Evolutionary conservation across 2,329 filamentous ascomycete genomes (phyloP), one percentile per base, ranked within the genome.

Genomic region (Fonsecaea monophora): DNA sequence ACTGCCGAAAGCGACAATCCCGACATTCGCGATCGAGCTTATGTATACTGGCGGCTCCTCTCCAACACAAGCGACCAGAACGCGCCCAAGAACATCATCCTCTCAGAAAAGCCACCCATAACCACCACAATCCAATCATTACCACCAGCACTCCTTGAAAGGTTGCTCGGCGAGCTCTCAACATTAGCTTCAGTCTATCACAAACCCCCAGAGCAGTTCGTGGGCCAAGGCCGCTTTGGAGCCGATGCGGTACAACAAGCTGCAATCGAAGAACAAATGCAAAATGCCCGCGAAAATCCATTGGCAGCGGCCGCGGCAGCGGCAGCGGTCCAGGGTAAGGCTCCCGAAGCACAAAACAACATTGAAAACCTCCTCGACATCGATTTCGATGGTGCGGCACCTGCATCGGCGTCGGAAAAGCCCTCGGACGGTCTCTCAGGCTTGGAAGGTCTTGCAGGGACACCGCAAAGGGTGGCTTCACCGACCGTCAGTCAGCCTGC

Each of bases 171-270:
- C 9, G 94, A 99, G 78, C 87, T 99, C 37, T 98, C 94, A 12
- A 97, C 95, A 9, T 86, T 99, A 35, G 93, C 95, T 7, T 98
- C 94, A 1, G 95, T 99, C 25, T 99, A 99, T 81, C 95, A 99
- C 86, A 98, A 97, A 82, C 94, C 94, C 8, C 94, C 95, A 53
- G 92, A 96, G 85, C 93, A 94, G n/a, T 99, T 99, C 79, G 90
- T 99, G 65, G 95, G 95, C 73, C 93, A 96, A 80, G 95, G 95
- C 50, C 89, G 94, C 53, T 97, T 92, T 73, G 95, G 94, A 42
- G 94, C 95, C 57, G 94, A 97, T 78, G 93, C 92, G 68, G 92
- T 99, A 75, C 95, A 98, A 80, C 90, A 91, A 72, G 94, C 94
- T 59, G 95, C 95, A 68, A 97, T 99, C 76, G 94, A 97, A 78